Evolutionary conservation across 2,329 filamentous ascomycete species (phyloP).

Genomic region (Exophiala calicioides): DNA sequence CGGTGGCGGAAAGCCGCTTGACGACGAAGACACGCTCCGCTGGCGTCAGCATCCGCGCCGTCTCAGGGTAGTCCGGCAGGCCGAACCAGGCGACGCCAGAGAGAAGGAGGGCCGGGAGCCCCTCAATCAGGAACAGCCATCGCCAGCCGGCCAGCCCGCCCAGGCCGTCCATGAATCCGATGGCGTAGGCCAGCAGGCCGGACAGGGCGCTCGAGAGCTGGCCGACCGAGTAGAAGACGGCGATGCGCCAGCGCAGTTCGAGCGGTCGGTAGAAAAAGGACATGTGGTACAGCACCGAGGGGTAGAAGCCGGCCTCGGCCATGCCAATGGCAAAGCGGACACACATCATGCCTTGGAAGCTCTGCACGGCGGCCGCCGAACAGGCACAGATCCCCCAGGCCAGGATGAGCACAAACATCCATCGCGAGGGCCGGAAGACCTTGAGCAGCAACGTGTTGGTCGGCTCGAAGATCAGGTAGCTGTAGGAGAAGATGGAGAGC

Average conservation of each 20-base stretch:
- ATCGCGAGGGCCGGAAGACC: constrained; percentile 18
- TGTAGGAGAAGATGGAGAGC: constrained; percentile 24
- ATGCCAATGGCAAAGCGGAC: constrained; percentile 35
- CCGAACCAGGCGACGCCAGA: constrained; percentile 30
- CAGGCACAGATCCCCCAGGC: constrained; percentile 29
- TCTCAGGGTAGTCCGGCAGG: constrained; percentile 30
- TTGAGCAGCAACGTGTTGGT: constrained; percentile 22
- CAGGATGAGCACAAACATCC: constrained; percentile 23
- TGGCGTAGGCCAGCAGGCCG: constrained; percentile 59
- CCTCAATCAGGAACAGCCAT: constrained; percentile 62
- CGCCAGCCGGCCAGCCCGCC: constrained; percentile 59
- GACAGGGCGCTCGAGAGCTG: constrained; percentile 63
- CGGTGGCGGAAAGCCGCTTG: constrained; percentile 34
- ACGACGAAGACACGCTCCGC: constrained; percentile 34
- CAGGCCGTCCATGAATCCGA: constrained; percentile 59
- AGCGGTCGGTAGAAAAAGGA: constrained; percentile 67
- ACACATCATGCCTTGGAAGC: constrained; percentile 28
- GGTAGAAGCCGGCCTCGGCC: constrained; percentile 54
- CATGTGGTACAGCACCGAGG: constrained; percentile 54
- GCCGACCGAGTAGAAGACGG: constrained; percentile 60
- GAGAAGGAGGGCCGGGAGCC: constrained; percentile 37
- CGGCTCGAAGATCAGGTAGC: constrained; percentile 26
- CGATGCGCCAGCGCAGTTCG: constrained; percentile 58
- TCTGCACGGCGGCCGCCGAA: constrained; percentile 23
- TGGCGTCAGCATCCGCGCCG: constrained; percentile 22